Base-by-base conservation (phyloP, 2,329 filamentous ascomycete genomes). In the Xylariaceae sp. region DNA sequence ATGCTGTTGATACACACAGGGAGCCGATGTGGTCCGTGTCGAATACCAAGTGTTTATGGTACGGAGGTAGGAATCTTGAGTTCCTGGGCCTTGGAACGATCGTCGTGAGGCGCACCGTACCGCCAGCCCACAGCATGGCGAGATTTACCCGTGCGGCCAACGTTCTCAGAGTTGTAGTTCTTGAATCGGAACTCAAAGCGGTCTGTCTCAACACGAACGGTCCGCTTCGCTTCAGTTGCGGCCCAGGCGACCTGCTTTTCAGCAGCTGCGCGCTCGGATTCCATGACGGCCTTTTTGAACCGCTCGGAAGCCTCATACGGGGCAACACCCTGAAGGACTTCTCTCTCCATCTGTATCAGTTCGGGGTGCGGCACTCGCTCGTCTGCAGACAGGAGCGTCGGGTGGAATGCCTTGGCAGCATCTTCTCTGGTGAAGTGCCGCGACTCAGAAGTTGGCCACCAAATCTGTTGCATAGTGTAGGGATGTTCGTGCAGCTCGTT, bases 31-130 rank as follows among this genome's bases (percentile, higher is more conserved):
- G 39, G n/a, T 9, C 49, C 47, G 48, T 6, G 17, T 49, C 42
- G 17, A 51, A 44, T 56, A 53, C 44, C 42, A 34, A 4, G 48
- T 17, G 37, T 61, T 78, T 66, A 83, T 61, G 80, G 81, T 57
- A 88, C 83, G 56, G 77, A 81, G 42, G 81, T 87, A 18, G 86
- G 86, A 69, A 88, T 88, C 79, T 88, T 88, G 75, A 87, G 74
- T 70, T 81, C 69, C 18, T 81, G 69, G n/a, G 83, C 85, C 66
- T 80, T 82, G 74, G 80, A 82, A 58, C 86, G 79, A 69, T 89
- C 86, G 68, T 83, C 78, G 63, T 78, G 77, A 9, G 86, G 86
- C 61, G 79, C 80, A 61, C 86, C 86, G 66, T 89, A 89, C 61
- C 84, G 76, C 80, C 81, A 85, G 17, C 86, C 86, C 1, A 82